Evolutionary conservation across 495 filamentous ascomycete species (phyloP).

Genomic region (Aspergillus asperescens): DNA sequence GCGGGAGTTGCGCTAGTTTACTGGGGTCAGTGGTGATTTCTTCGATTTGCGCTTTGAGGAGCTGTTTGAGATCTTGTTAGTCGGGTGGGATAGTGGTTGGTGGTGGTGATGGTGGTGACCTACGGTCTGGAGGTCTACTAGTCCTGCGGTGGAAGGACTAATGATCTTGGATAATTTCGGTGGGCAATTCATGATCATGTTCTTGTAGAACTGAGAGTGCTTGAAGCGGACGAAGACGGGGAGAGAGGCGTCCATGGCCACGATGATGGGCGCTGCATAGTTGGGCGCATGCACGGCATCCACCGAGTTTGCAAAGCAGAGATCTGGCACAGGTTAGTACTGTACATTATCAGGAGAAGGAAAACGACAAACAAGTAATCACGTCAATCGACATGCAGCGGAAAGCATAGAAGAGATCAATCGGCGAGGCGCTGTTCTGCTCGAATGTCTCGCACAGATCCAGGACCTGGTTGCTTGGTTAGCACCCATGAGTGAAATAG

Average conservation of each 20-base stretch:
- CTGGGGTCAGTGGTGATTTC: conserved; percentile 1
- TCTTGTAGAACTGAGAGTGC: conserved; percentile 2
- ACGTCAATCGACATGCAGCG: conserved; percentile 11
- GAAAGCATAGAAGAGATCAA: conserved; percentile 9
- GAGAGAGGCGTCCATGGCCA: conserved; percentile 8
- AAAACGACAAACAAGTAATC: neutral
- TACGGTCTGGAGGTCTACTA: conserved; percentile 6
- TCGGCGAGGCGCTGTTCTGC: neutral
- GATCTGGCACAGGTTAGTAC: neutral
- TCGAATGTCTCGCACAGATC: conserved; percentile 5
- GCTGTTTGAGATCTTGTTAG: neutral
- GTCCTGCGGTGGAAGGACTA: conserved; percentile 3
- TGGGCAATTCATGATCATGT: conserved; percentile 11
- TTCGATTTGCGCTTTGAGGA: conserved; percentile 6
- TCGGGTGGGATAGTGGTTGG: neutral
- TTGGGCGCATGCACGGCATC: conserved; percentile 8
- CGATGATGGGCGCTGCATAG: conserved; percentile 9
- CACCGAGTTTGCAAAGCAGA: conserved; percentile 10
- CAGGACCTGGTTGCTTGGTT: neutral
- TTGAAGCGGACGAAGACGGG: conserved; percentile 6
- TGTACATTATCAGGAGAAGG: neutral
- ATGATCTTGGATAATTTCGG: conserved; percentile 4
- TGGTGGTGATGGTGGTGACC: neutral
- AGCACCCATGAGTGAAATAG: too few species aligned
- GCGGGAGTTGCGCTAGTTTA: conserved; percentile 1